Base-by-base conservation (phyloP, 2,329 filamentous ascomycete species). In the Malbranchea cinnamomea region DNA sequence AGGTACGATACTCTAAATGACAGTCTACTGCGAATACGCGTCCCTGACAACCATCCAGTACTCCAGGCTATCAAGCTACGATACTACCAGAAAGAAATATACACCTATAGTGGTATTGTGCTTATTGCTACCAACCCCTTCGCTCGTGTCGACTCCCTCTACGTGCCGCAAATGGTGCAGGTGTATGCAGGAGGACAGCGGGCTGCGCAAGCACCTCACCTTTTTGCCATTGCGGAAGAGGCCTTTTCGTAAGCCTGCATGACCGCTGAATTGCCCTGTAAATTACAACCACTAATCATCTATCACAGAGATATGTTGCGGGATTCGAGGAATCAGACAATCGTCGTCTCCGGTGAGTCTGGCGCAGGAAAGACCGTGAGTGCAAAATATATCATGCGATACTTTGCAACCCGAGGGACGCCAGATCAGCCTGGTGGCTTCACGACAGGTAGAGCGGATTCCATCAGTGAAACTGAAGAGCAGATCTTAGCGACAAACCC, bases 351-450 rank as follows among this genome's bases (percentile, higher is more conserved):
- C 20, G 89, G 89, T 54, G 89, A 98, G 59, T 98, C 89, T 32
- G 89, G 89, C 70, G 89, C 89, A 40, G 89, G 89, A 50, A 98
- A 98, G 65, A 98, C 89, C 4, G 89, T 98, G 54, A 95, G 87
- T 59, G 89, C 89, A 46, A 98, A 98, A 63, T 95, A 98, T 60
- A 95, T 98, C 54, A 98, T 98, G 89, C 75, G 89, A 48, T 98
- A 98, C 63, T 98, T 98, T 58, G 89, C 89, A 39, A 98, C 89
- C 24, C 76, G 89, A 70, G 89, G 94, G 58, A 78, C 85, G 5
- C 84, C 89, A 33, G 83, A 91, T 47, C 81, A 85, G 52, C 78
- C 83, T 10, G 77, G 78, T 28, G 77, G 74, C 40, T 75, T 80
- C 46, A 67, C 67, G 32, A 89, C 82, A 57, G 81, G 82, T 37